Evolutionary conservation across 1,139 yeast species (phyloP), one percentile per base, ranked within the genome.

Genomic region (Magnusiomyces suaveolens): DNA sequence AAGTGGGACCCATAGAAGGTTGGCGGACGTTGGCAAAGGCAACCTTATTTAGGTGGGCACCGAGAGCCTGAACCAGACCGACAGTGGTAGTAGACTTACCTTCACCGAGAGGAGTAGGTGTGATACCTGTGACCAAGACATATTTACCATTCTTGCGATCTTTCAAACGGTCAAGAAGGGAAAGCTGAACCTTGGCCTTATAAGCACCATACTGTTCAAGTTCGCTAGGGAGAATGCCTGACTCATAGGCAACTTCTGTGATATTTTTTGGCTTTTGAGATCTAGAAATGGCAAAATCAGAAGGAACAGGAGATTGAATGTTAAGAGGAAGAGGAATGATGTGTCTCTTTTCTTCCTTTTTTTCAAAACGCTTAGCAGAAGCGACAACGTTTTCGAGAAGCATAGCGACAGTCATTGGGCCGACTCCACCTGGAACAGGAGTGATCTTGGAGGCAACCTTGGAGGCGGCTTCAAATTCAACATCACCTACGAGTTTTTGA

Each of bases 391-490:
- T 92, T 66, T 86, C 86, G 70, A 90, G 81, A 57, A 92, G 79
- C 86, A 89, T 87, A 52, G 97, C 97, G 53, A 92, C 97, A 14
- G 99, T 92, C 97, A 92, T 92, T 64, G 98, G 99, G 53, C 98
- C 98, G 58, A 92, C 98, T 62, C 98, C 98, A 67, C 99, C 99
- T 52, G 98, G 99, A 56, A 92, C 99, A 32, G 98, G 98, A 25
- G 98, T 92, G 66, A 92, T 79, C 66, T 78, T 76, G 41, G 84
- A 76, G 33, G 95, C 96, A 58, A 78, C 80, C 55, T 79, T 74
- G 52, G 77, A 67, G 55, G 88, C 88, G 26, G 81, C 73, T 52
- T 77, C 83, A 64, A 79, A 89, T 60, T 90, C 96, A 58, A 90
- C 96, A 68, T 92, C 98, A 57, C 99, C 99, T 52, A 89, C 96